A percentile compares a stretch with the other conserved stretches of the same genome.
These are phyloP conservation scores for Lasiodiplodia sp. DNA, from an alignment of 2,329 filamentous ascomycete species.

Conservation along the genomic window DNA sequence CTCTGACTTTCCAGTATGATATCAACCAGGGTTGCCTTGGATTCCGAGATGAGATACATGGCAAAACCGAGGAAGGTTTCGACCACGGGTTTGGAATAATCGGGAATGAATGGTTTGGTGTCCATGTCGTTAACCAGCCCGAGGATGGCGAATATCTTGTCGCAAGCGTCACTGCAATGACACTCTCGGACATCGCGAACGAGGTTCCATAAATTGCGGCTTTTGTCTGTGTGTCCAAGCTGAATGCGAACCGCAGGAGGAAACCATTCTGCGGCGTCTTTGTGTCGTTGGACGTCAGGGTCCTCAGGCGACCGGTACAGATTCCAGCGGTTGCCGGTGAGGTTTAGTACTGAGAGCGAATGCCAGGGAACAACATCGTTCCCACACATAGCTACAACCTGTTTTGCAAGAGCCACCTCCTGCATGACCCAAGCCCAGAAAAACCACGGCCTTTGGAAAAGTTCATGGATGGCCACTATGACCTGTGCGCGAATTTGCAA, in stretches of 20 bases:
- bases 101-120: background rate
- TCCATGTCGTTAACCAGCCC: background rate
- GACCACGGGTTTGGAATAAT: background rate
- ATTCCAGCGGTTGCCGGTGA: background rate
- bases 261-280: background rate
- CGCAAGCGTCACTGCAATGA: background rate
- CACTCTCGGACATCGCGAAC: background rate
- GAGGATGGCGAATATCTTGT: background rate
- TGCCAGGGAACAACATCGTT: background rate
- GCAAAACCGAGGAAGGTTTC: background rate
- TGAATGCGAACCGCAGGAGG: background rate
- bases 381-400: background rate
- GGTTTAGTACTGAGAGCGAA: background rate
- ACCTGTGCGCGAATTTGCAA: background rate
- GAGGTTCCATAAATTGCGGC: background rate
- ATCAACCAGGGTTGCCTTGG: background rate
- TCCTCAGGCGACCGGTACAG: too few species aligned
- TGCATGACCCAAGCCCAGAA: background rate
- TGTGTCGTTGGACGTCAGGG: background rate
- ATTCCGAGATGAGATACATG: background rate
- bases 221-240: background rate
- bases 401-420: background rate
- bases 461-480: background rate
- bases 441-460: background rate
- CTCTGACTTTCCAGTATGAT: background rate